phyloP scores from a whole-genome alignment of 495 filamentous ascomycete species.

The Aspergillus wentii region DNA sequence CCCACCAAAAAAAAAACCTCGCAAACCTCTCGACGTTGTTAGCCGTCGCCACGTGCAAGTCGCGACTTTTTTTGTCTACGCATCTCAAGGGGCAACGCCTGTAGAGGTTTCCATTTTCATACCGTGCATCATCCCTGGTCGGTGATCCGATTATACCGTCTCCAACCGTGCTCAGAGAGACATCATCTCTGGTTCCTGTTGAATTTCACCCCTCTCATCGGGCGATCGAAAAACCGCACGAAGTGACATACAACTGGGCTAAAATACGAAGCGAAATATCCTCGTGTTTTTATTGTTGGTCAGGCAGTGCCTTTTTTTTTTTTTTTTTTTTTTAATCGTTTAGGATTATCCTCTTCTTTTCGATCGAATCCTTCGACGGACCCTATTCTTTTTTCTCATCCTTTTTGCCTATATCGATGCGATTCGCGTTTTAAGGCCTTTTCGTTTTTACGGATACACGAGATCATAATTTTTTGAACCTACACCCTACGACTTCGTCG shows the following conservation, averaged over 20 bases:
- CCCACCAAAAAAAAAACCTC: conserved; percentile 1
- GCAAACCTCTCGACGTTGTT: neutral
- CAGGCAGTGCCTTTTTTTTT: too few species aligned
- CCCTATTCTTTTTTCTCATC: neutral
- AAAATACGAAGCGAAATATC: conserved; percentile 4
- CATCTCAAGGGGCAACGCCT: conserved; percentile 16
- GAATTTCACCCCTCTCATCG: conserved; percentile 12
- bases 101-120: neutral
- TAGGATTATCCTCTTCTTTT: neutral
- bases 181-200: too few species aligned
- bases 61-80: conserved; percentile 14
- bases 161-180: too few species aligned
- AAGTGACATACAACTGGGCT: conserved; percentile 7
- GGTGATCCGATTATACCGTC: conserved; percentile 8
- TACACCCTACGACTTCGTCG: neutral
- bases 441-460: conserved; percentile 1
- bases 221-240: conserved; percentile 7
- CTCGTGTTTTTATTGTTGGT: too few species aligned
- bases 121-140: conserved; percentile 6
- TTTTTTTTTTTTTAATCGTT: too few species aligned
- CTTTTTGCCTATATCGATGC: conserved; percentile 19
- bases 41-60: conserved; percentile 20
- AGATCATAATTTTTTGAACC: conserved; percentile 1
- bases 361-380: neutral
- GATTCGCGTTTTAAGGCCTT: conserved; percentile 22